These are phyloP conservation scores for Pichiaceae sp. DNA, from an alignment of 1,139 yeast genomes.

Conservation along the genomic window DNA sequence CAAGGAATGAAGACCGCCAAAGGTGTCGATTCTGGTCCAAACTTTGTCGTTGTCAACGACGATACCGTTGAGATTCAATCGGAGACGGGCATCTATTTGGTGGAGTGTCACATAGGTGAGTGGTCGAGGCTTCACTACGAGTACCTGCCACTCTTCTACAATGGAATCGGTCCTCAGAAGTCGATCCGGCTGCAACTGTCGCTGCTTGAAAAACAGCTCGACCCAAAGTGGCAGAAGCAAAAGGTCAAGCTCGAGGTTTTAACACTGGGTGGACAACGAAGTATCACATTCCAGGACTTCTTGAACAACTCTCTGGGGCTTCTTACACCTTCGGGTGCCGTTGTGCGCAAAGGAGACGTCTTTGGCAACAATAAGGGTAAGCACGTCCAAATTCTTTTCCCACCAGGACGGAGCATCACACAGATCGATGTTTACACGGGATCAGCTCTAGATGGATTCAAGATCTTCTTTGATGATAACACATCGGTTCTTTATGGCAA, in stretches of 20 bases:
- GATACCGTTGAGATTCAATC: slow-evolving; percentile 44
- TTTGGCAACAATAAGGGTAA: slow-evolving; percentile 18
- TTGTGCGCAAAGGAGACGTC: slow-evolving; percentile 13
- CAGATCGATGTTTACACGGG: slow-evolving; percentile 63
- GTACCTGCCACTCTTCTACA: slow-evolving; percentile 43
- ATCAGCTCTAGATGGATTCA: slow-evolving; percentile 71
- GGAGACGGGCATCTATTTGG: slow-evolving; percentile 58
- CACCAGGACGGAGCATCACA: slow-evolving; percentile 25
- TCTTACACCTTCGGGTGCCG: slow-evolving; percentile 10
- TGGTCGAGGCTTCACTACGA: slow-evolving; percentile 57
- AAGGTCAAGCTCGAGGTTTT: slow-evolving; percentile 42
- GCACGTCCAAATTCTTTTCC: slow-evolving; percentile 15
- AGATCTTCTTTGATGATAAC: slow-evolving; percentile 22
- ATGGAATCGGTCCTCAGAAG: slow-evolving; percentile 53
- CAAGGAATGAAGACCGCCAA: slow-evolving; percentile 21
- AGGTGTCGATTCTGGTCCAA: slow-evolving; percentile 12
- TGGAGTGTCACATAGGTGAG: slow-evolving; percentile 60
- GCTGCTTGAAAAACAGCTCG: slow-evolving; percentile 34
- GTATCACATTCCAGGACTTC: slow-evolving; percentile 12
- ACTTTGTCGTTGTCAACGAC: slow-evolving; percentile 26
- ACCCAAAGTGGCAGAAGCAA: slow-evolving; percentile 31
- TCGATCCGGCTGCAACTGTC: slow-evolving; percentile 42
- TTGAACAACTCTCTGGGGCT: slow-evolving; percentile 16
- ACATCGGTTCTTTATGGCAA: slow-evolving; percentile 43
- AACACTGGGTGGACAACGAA: slow-evolving; percentile 26